Conservation (phyloP, 1,284 basidiomycete species). For the Ceraceosorus guamensis region DNA sequence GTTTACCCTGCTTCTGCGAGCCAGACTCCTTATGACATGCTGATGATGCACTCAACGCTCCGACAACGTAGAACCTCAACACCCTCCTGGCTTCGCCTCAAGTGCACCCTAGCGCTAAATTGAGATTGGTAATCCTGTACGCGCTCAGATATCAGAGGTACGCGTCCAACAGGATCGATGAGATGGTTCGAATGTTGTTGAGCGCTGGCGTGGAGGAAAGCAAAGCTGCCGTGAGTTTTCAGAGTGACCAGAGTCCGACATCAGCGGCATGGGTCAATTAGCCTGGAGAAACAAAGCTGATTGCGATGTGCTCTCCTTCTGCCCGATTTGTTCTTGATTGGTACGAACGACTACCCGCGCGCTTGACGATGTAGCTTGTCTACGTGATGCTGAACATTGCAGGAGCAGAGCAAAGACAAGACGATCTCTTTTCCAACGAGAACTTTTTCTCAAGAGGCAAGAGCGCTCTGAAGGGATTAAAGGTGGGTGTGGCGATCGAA, state of each 20-base stretch:
- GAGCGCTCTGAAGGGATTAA: slow-evolving; percentile 87
- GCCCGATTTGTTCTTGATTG: not conserved
- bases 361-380: slow-evolving; percentile 58
- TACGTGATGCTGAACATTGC: slow-evolving; percentile 89
- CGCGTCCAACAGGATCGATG: slow-evolving; percentile 72
- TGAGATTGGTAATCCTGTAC: slow-evolving; percentile 86
- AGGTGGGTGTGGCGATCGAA: slow-evolving; percentile 54
- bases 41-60: not conserved
- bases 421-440: slow-evolving; percentile 93
- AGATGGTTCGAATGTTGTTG: slow-evolving; percentile 73
- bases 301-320: not conserved
- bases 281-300: too few species aligned
- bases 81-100: slow-evolving; percentile 54
- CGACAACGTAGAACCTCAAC: not conserved
- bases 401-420: slow-evolving; percentile 90
- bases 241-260: not conserved
- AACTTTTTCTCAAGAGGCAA: slow-evolving; percentile 89
- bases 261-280: not conserved
- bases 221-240: slow-evolving; percentile 64
- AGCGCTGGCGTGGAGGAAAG: slow-evolving; percentile 73
- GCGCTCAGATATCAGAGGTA: slow-evolving; percentile 91
- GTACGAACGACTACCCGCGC: not conserved
- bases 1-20: too few species aligned
- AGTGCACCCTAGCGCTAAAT: slow-evolving; percentile 72
- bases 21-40: too few species aligned